These are phyloP conservation scores for Diaporthe citriasiana DNA, from an alignment of 2,329 filamentous ascomycete species.

Conservation along the genomic window DNA sequence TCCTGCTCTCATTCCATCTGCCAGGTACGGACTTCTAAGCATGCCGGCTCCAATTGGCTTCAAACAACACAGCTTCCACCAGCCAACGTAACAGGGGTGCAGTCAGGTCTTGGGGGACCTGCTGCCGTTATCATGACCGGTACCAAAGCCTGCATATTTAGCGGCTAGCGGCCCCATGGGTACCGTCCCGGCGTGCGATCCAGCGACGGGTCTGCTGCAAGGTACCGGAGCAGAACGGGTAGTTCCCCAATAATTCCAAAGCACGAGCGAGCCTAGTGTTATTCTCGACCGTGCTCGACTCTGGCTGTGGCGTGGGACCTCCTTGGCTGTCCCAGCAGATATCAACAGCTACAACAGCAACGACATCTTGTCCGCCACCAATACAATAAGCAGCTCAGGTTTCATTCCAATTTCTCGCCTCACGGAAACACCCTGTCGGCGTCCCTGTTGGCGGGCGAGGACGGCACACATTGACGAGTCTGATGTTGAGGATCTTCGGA, in stretches of 20 bases:
- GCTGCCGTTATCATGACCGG: constrained; percentile 18
- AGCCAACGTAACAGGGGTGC: background rate
- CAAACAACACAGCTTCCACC: background rate
- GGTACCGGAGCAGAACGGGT: constrained; percentile 25
- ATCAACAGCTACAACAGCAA: background rate
- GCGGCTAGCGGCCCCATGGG: constrained; percentile 27
- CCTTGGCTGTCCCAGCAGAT: background rate
- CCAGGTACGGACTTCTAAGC: background rate
- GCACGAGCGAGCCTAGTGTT: constrained; percentile 16
- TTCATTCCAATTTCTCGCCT: constrained; percentile 10
- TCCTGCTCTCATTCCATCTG: background rate
- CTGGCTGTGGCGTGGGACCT: background rate
- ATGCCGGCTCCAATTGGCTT: background rate
- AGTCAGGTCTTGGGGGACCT: background rate
- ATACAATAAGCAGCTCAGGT: constrained; percentile 16
- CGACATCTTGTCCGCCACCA: background rate
- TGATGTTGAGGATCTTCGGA: constrained; percentile 27
- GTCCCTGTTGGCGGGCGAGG: constrained; percentile 13
- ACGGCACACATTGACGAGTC: constrained; percentile 33
- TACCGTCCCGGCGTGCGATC: constrained; percentile 12
- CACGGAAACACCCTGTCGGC: constrained; percentile 11
- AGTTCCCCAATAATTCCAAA: constrained; percentile 28
- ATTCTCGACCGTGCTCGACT: background rate
- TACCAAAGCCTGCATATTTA: constrained; percentile 22
- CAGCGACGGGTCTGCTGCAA: constrained; percentile 21